Evolutionary conservation across 2,329 filamentous ascomycete species (phyloP), one percentile per base, ranked within the genome.

Genomic region (Penicillium sp.): DNA sequence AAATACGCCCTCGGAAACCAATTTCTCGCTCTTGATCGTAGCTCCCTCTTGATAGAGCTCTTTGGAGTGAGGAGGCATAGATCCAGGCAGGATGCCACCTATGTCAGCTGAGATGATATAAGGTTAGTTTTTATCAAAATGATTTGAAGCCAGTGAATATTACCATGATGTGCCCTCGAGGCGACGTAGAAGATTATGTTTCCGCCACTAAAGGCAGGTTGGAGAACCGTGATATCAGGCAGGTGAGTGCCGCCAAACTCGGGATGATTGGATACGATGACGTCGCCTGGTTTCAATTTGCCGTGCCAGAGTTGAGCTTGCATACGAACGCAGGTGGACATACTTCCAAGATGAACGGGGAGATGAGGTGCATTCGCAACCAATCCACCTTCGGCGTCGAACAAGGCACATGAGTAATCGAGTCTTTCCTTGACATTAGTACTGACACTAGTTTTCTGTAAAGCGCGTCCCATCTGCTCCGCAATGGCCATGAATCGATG

Each of bases 401-500:
- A 93, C 2, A 93, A 81, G 26, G 90, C 90, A 65, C 90, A 93
- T 1, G 88, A 91, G 67, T 91, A 93, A 67, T 93, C 90, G 0
- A 93, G 81, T 3, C 90, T 84, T 90, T 93, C 90, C 70, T 93
- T 93, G 65, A 93, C 89, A 65, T 92, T 93, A 1, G 64, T 65
- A 66, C 85, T 90, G 54, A 92, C 88, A 69, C 87, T 90, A 11
- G 62, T 0, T 77, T 92, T 93, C 68, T 92, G 89, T 16, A 93
- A 75, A 13, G 88, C 87, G 54, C 88, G 79, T 1, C 90, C 90
- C 90, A 93, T 93, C 68, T 93, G 90, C 73, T 93, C 90, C 1
- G 90, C 90, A 65, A 93, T 91, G 7, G 88, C 87, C 90, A 93
- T 93, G 74, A 93, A 93, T 8, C 90, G 83, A 70, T 93, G 89